phyloP scores from a whole-genome alignment of 139 green algal genomes.

The Dunaliella sp. region DNA sequence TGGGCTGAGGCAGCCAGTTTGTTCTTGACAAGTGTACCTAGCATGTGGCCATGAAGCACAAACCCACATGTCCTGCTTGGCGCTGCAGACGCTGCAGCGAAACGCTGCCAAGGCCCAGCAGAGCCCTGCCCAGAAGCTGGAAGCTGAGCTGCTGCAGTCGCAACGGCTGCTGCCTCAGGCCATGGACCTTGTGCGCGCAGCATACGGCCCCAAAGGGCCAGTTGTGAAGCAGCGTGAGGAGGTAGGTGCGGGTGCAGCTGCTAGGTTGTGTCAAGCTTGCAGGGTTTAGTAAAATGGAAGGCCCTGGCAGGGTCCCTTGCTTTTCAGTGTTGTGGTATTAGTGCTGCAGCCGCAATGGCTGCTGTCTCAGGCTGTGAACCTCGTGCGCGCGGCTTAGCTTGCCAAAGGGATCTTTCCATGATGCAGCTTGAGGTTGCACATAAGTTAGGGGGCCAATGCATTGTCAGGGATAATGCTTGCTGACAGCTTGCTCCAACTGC shows the following conservation, averaged over 20 bases:
- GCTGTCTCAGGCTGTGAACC: neutral
- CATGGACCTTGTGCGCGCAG: neutral
- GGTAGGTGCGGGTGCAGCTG: neutral
- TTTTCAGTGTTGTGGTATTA: too few relatives aligned
- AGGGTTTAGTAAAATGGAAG: too few relatives aligned
- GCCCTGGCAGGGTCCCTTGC: too few relatives aligned
- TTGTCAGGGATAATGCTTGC: too few relatives aligned
- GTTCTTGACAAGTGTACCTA: too few relatives aligned
- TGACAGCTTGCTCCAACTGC: too few relatives aligned
- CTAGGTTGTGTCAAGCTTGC: too few relatives aligned
- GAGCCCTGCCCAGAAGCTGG: neutral
- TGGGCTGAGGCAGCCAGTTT: too few relatives aligned
- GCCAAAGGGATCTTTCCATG: neutral
- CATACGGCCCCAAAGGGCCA: neutral
- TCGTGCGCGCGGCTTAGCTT: neutral
- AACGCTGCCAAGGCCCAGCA: neutral
- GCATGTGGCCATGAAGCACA: too few relatives aligned
- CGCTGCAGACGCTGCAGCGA: neutral
- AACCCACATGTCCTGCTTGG: neutral
- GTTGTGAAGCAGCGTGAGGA: conserved; percentile 3
- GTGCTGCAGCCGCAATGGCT: neutral
- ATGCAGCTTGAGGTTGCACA: neutral
- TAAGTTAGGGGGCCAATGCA: too few relatives aligned
- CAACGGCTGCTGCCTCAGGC: conserved; percentile 1
- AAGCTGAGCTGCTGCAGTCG: neutral